Evolutionary conservation across 371 early-diverging fungal genomes (phyloP), one percentile per base, ranked within the genome.

Genomic region (Rhizopus delemar): DNA sequence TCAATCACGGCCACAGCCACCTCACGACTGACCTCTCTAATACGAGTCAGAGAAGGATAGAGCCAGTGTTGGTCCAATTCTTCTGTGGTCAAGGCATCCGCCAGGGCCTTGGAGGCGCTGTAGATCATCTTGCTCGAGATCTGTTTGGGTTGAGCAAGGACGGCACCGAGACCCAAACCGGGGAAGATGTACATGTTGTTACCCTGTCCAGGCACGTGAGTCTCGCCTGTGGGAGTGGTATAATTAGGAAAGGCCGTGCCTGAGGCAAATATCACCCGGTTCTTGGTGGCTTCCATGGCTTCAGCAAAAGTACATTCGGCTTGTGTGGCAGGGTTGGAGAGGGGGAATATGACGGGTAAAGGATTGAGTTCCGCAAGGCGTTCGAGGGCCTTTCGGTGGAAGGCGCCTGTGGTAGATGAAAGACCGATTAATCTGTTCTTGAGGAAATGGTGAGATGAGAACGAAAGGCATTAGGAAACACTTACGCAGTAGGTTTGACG

Each of bases 171-270:
- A 32, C 95, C 96, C 22, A 96, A 80, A 52, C 93, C 93, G 38
- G 96, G 96, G 86, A 92, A 92, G 34, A 90, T 86, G 66, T 89
- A 91, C 91, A 92, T 92, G 80, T 95, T 95, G 81, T 94, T 94
- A 52, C 94, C 95, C 80, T 95, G 95, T 15, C 92, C 94, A 11
- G 94, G 92, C 53, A 83, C 68, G 22, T 71, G 69, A 13, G 80
- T 58, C 51, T 83, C 72, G 16, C 78, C 73, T 12, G 90, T 86
- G 32, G 89, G 87, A 31, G 86, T 73, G 0, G 77, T 83, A 70
- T 87, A 90, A 15, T 77, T 60, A 36, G 95, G 95, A 82, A 95
- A 95, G 12, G 92, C 93, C 5, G 97, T 95, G 49, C 97, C 97
- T 4, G 93, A 93, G n/a, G 94, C 95, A 82, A 96, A 96, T 55